Base-by-base conservation (phyloP, 2,329 filamentous ascomycete genomes). In the Penicillium fuscoglaucum region DNA sequence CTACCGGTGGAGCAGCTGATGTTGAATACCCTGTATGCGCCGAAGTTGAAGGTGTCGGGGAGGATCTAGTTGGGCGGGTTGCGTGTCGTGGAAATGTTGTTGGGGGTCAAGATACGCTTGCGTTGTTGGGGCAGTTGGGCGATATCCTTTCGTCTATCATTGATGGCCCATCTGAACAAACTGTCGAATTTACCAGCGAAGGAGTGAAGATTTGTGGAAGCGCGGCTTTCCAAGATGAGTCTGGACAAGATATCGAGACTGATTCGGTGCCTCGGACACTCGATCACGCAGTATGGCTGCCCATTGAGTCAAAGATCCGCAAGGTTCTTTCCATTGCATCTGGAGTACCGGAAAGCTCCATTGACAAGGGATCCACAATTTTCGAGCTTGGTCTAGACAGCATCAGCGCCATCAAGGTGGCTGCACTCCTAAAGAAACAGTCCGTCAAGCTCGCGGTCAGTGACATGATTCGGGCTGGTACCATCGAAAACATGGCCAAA, bases 351-450 rank as follows among this genome's bases (percentile, higher is more conserved):
- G 74, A 80, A 19, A 69, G 79, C 0, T 79, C 84, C 1, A 89
- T 96, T 52, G 74, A 77, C 3, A 81, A 80, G 55, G 78, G 80
- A 0, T 83, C 87, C 51, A 90, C 83, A 0, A 83, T 96, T 13
- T 96, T 95, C 72, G 87, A 95, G 62, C 81, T 97, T 1, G 93
- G 93, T 0, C 84, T 97, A 1, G 93, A 97, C 71, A 97, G 93
- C 0, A 96, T 97, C 72, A 93, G 88, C 62, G 89, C 91, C 1
- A 95, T 97, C 77, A 96, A 95, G 68, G 86, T 92, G 4, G 86
- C 87, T 9, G 83, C 88, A 0, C 78, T 92, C 8, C 78, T 97
- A 4, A 86, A 85, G 43, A 89, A 68, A 48, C 75, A 81, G 43
- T 84, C 81, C 0, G 74, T 96, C 8, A 74, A 77, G 13, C 72